Percentiles rank a stretch among this genome's conserved stretches.
These are phyloP conservation scores for Cyclotella choctawhatcheeana DNA, from an alignment of 108 stramenopile genomes.

Conservation along the genomic window DNA sequence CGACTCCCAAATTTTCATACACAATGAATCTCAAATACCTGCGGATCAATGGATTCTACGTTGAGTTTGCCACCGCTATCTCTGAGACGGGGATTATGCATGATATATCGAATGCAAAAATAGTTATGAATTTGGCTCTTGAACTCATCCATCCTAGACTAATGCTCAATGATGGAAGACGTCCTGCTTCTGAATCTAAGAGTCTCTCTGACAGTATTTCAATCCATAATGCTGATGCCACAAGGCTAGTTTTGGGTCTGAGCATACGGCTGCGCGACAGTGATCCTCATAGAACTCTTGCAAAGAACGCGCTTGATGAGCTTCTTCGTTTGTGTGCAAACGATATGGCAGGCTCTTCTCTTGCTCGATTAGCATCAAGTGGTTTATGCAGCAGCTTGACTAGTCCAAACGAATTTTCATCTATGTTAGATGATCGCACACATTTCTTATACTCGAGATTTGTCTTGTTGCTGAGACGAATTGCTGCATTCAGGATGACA, in stretches of 20 bases:
- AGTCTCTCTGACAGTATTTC: slow-evolving; percentile 28
- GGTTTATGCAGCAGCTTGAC: slow-evolving; percentile 80
- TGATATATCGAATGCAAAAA: slow-evolving; percentile 43
- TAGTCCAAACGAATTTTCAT: slow-evolving; percentile 74
- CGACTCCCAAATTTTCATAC: slow-evolving; percentile 40
- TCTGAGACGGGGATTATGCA: slow-evolving; percentile 60
- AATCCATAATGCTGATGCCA: slow-evolving; percentile 83
- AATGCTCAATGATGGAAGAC: slow-evolving; percentile 43
- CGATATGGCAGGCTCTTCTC: slow-evolving; percentile 73
- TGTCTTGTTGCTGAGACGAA: slow-evolving; percentile 65
- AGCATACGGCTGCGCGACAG: slow-evolving; percentile 62
- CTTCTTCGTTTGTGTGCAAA: slow-evolving; percentile 73
- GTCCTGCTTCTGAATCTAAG: slow-evolving; percentile 31
- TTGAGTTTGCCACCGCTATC: slow-evolving; percentile 77
- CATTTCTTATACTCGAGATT: slow-evolving; percentile 80
- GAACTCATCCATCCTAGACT: slow-evolving; percentile 74
- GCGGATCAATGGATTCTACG: slow-evolving; percentile 70
- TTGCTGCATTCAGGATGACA: slow-evolving; percentile 86
- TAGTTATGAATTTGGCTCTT: slow-evolving; percentile 70
- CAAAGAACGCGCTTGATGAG: slow-evolving; percentile 73
- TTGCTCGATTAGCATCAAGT: slow-evolving; percentile 77
- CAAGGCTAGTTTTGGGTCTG: slow-evolving; percentile 76
- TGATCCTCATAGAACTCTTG: slow-evolving; percentile 54
- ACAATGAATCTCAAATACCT: slow-evolving; percentile 68
- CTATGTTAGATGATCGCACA: slow-evolving; percentile 67